Conservation (phyloP, 148 eudicot genomes). For the Euryodendron excelsum region DNA sequence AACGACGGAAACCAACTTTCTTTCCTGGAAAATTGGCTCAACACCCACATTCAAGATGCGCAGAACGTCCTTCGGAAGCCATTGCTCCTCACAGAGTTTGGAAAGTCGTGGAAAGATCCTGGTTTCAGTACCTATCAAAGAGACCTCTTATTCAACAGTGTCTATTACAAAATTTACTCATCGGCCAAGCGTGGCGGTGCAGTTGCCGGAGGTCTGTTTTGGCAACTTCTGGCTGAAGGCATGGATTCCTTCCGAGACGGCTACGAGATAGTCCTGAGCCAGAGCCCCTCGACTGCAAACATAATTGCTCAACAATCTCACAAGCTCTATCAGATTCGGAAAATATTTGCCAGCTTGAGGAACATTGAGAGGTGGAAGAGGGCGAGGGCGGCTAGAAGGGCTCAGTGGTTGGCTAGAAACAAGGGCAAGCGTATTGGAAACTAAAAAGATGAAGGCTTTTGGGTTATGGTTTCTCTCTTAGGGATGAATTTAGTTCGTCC, state of each 20-base stretch:
- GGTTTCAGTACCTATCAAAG: slow-evolving; percentile 57
- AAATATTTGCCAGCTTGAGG: slow-evolving; percentile 55
- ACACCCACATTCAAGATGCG: slow-evolving; percentile 66
- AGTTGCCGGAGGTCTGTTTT: slow-evolving; percentile 74
- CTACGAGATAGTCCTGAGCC: slow-evolving; percentile 57
- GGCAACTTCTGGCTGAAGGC: slow-evolving; percentile 79
- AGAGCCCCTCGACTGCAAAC: slow-evolving; percentile 57
- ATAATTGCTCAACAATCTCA: slow-evolving; percentile 64
- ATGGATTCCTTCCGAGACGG: slow-evolving; percentile 69
- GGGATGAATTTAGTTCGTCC: slow-evolving; percentile 45
- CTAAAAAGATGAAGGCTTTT: slow-evolving; percentile 9
- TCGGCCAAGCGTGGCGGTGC: slow-evolving; percentile 81
- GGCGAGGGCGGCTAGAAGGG: slow-evolving; percentile 50
- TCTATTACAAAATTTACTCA: slow-evolving; percentile 55
- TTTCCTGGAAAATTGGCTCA: slow-evolving; percentile 73
- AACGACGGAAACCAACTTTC: slow-evolving; percentile 53
- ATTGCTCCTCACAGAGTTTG: slow-evolving; percentile 70
- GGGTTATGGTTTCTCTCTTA: slow-evolving; percentile 27
- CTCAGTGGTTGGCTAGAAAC: slow-evolving; percentile 33
- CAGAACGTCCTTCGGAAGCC: slow-evolving; percentile 66
- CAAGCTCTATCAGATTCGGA: slow-evolving; percentile 53
- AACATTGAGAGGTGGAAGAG: slow-evolving; percentile 60
- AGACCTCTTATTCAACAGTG: slow-evolving; percentile 46
- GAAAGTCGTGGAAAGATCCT: slow-evolving; percentile 71
- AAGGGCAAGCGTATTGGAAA: slow-evolving; percentile 32